Base-by-base conservation (phyloP, 2,329 filamentous ascomycete genomes). In the Ceratocystis ficicola region DNA sequence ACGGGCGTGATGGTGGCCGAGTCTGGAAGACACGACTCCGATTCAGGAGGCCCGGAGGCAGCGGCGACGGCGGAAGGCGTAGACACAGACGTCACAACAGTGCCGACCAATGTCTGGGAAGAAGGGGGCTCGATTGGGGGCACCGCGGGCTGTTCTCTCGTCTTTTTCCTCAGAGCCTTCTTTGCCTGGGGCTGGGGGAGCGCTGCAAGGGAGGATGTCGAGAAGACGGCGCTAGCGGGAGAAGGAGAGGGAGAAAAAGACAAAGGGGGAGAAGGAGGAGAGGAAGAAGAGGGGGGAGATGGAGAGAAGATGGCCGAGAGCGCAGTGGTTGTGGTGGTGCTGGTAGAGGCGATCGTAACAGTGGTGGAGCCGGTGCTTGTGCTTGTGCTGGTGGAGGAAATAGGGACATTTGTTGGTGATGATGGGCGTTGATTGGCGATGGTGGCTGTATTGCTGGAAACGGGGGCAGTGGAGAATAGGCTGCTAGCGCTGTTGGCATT, bases 1-100 rank as follows among this genome's bases (percentile, higher is more conserved):
- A 76, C 73, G 44, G 77, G 72, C 22, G 48, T 22, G 17, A 52
- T 52, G n/a, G 76, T 73, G 63, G 76, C 71, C 68, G 77, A 71
- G 64, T 76, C 76, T 66, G 78, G 72, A 66, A 75, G 75, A 36
- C 73, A 72, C 69, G 76, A 74, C 64, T 72, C 71, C 63, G 28
- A 30, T 25, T 52, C 17, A 22, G 48, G 48, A 52, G 48, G 48
- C 48, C 48, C 17, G 52, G 61, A 41, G 28, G 41, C 30, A n/a
- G 60, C 41, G 44, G 17, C n/a, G 17, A 55, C 17, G 48, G 64
- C 20, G 17, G 44, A n/a, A 25, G 41, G 30, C 10, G 48, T 30
- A 41, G 46, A 10, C n/a, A 5, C 48, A 22, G 22, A 12, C 8
- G 48, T 41, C 10, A 41, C 22, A 55, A 32, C 59, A 61, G 59